Conservation (phyloP, 2,329 filamentous ascomycete genomes). For the Fusarium sp. region DNA sequence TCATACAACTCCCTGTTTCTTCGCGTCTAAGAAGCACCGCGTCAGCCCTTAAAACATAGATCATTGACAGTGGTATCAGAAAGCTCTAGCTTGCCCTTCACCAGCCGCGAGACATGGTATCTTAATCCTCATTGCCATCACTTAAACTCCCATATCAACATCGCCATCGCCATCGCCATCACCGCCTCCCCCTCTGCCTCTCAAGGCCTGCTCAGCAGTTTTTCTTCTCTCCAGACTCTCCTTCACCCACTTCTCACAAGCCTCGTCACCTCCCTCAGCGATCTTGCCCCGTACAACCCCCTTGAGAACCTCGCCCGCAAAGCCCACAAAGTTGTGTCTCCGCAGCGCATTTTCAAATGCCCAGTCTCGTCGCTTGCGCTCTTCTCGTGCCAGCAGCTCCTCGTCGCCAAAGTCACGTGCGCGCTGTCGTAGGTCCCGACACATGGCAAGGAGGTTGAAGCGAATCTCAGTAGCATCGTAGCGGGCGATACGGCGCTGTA, state of each 20-base stretch:
- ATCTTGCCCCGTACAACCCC: constrained; percentile 83
- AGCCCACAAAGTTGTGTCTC: constrained; percentile 95
- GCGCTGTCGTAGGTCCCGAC: constrained; percentile 80
- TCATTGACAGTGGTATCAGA: constrained; percentile 17
- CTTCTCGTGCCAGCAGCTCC: constrained; percentile 82
- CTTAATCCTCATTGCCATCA: constrained; percentile 8
- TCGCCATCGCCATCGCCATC: constrained; percentile 52
- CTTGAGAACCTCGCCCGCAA: constrained; percentile 90
- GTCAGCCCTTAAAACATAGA: not conserved
- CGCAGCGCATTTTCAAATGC: constrained; percentile 94
- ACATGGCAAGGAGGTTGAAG: constrained; percentile 96
- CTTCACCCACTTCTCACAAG: constrained; percentile 79
- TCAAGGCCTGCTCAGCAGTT: constrained; percentile 50
- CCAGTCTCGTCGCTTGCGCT: constrained; percentile 88
- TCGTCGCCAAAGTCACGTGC: constrained; percentile 85
- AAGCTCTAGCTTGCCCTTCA: constrained; percentile 1
- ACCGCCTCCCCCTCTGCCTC: constrained; percentile 49
- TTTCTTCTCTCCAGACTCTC: constrained; percentile 71
- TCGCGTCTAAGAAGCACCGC: not conserved
- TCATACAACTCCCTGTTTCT: not conserved
- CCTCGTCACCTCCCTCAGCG: constrained; percentile 69
- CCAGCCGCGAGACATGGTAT: constrained; percentile 17
- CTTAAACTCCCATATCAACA: constrained; percentile 55
- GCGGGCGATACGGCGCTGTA: constrained; percentile 83
- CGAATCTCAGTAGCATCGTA: constrained; percentile 91